Percentiles rank a stretch among this genome's conserved stretches.
Evolutionary conservation across 2,329 filamentous ascomycete genomes (phyloP).

Genomic region (Ilyonectria robusta): DNA sequence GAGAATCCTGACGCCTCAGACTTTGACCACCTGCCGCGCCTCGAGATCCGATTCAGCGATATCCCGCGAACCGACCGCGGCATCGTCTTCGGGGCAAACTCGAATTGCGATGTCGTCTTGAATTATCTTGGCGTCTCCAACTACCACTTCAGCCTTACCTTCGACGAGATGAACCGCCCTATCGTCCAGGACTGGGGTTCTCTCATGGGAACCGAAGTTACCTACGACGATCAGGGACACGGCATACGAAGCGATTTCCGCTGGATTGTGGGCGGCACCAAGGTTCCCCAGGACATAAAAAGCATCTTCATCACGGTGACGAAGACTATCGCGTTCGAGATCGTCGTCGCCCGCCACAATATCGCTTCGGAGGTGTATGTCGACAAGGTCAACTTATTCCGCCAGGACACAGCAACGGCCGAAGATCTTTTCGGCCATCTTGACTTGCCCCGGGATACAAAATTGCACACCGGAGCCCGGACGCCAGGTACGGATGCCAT

Average conservation of each 20-base stretch:
- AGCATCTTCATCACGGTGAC: conserved; percentile 30
- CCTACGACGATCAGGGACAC: conserved; percentile 35
- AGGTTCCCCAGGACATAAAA: conserved; percentile 4
- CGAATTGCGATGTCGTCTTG: conserved; percentile 35
- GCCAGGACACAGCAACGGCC: conserved; percentile 24
- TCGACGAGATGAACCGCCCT: conserved; percentile 35
- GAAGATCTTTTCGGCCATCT: conserved; percentile 26
- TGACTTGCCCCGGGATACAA: conserved; percentile 12
- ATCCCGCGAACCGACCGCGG: conserved; percentile 31
- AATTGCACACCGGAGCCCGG: conserved; percentile 19
- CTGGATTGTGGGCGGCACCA: conserved; percentile 43
- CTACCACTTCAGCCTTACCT: conserved; percentile 39
- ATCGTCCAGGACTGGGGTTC: conserved; percentile 43
- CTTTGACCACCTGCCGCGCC: background rate
- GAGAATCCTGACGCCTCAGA: background rate
- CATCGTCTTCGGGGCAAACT: conserved; percentile 34
- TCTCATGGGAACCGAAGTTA: conserved; percentile 42
- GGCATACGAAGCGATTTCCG: conserved; percentile 37
- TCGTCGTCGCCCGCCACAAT: conserved; percentile 27
- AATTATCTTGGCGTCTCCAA: conserved; percentile 14
- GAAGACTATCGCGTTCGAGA: conserved; percentile 14
- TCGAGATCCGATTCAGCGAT: conserved; percentile 35
- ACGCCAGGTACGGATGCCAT: conserved; percentile 30
- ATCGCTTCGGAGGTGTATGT: conserved; percentile 34
- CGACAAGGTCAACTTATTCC: conserved; percentile 37